Evolutionary conservation across 805 yeast genomes (phyloP), one percentile per base, ranked within the genome.

Genomic region (Teunomyces stri): DNA sequence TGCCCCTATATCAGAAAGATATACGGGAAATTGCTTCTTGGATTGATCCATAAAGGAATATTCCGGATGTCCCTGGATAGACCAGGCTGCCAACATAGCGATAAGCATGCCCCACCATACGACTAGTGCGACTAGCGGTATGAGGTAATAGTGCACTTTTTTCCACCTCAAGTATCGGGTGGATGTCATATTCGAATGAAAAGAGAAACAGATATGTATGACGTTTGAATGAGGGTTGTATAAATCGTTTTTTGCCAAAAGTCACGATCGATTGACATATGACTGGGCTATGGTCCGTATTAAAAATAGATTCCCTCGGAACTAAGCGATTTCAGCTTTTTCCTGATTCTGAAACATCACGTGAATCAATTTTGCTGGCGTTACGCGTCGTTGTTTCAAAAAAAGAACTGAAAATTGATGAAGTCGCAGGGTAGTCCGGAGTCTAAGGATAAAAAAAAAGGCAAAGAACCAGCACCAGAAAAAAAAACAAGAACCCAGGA

Each of bases 71-170:
- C 96, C 97, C 59, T 88, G 89, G 3, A 72, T 76, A 2, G 86
- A 80, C 97, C 97, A 91, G 54, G 83, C 78, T 2, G 76, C 64
- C 53, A 91, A 60, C 79, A 92, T 70, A 4, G 96, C 88, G 4
- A 85, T 82, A 9, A 91, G 78, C 96, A 89, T 88, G 3, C 87
- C 96, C 82, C 90, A 87, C 97, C 97, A 91, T 12, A 82, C 84
- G 1, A 82, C 64, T 44, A 81, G 68, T 1, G 89, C 79, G 2
- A 82, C 58, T 37, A 89, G 65, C 3, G 97, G 97, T 31, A 90
- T 68, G 28, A 79, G 55, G 64, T 79, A 68, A 66, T 74, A 69
- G 68, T 81, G 68, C 50, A 71, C 52, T 68, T 80, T 62, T 64
- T 84, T 58, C 56, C 70, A 72, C 22, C 61, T 45, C 27, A 60